Conservation (phyloP, 2,329 filamentous ascomycete species). For the Penicillium sp. region DNA sequence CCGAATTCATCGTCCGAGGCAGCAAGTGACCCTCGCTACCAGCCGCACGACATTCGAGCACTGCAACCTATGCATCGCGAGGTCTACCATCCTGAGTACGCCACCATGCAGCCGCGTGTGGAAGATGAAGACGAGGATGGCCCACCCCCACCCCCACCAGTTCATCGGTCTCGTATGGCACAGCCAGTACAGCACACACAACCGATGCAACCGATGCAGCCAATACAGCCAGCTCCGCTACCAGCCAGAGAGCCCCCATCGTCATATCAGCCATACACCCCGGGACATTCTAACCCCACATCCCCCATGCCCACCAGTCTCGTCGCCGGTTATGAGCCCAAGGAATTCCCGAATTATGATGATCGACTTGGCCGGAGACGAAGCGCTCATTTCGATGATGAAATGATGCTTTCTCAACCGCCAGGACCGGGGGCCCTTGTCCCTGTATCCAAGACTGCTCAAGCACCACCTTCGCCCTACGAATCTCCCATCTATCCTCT, state of each 20-base stretch:
- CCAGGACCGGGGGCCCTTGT: constrained; percentile 14
- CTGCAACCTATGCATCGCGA: constrained; percentile 28
- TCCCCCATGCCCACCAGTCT: constrained; percentile 41
- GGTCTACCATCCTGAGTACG: constrained; percentile 39
- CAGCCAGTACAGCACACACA: constrained; percentile 10
- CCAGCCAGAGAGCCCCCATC: constrained; percentile 30
- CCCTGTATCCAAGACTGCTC: constrained; percentile 13
- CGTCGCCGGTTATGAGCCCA: constrained; percentile 42
- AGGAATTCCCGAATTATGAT: constrained; percentile 35
- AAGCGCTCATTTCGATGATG: constrained; percentile 28
- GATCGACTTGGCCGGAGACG: constrained; percentile 26
- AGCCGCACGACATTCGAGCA: constrained; percentile 25
- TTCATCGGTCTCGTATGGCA: constrained; percentile 34
- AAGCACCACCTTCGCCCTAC: constrained; percentile 13
- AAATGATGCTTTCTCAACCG: constrained; percentile 24
- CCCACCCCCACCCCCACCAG: constrained; percentile 37
- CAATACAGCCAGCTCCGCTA: constrained; percentile 11
- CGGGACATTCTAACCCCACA: constrained; percentile 30
- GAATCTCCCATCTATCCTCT: constrained; percentile 29
- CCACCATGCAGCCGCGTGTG: constrained; percentile 49
- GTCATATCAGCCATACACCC: constrained; percentile 23
- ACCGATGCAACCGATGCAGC: not conserved
- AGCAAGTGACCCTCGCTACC: constrained; percentile 25
- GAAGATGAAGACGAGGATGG: constrained; percentile 46
- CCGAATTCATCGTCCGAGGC: constrained; percentile 14